Base-by-base conservation (phyloP, 345 rosid genomes). In the Linum lewisii region DNA sequence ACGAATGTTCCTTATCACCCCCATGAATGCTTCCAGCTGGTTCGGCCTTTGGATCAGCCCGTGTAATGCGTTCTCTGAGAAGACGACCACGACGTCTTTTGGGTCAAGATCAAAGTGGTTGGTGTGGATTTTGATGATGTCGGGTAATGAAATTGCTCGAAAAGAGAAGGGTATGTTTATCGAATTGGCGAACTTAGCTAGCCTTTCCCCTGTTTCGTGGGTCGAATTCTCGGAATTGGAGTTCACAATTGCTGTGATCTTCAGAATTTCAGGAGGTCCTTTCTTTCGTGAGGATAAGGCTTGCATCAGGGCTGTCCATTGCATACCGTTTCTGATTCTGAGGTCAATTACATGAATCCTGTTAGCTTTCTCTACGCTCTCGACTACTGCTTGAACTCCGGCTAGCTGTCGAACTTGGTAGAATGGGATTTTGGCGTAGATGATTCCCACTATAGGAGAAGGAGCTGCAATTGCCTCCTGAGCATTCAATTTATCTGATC, bases 301-400 rank as follows among this genome's bases (percentile, higher is more conserved):
- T 21, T 52, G 56, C 56, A 52, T 52, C 56, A 52, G 22, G 24
- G 25, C 56, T 4, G 56, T 24, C 56, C 23, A 52, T 7, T 52
- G 56, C 15, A 52, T 24, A 6, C 56, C 56, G 56, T 52, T 52
- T 52, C 56, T 52, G 23, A 52, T 52, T 21, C 24, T 20, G 56
- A 52, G 56, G 25, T 52, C 56, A 8, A 52, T 52, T 20, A 52
- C 21, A 21, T 52, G 56, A 52, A 52, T 20, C 56, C 25, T 52
- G 2, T 52, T 52, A 7, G 56, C 24, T 10, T 52, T 52, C 24
- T 21, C 56, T 5, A 52, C 56, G 7, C 25, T 52, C 24, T 52
- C 56, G 14, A 24, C 25, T 10, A 52, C 21, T 1, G 56, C 56
- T 20, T 52, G 56, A 6, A 52, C 56, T 21, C 56, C 56, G 23